Base-by-base conservation (phyloP, 163 green algal species). In the Volvox carteri region DNA sequence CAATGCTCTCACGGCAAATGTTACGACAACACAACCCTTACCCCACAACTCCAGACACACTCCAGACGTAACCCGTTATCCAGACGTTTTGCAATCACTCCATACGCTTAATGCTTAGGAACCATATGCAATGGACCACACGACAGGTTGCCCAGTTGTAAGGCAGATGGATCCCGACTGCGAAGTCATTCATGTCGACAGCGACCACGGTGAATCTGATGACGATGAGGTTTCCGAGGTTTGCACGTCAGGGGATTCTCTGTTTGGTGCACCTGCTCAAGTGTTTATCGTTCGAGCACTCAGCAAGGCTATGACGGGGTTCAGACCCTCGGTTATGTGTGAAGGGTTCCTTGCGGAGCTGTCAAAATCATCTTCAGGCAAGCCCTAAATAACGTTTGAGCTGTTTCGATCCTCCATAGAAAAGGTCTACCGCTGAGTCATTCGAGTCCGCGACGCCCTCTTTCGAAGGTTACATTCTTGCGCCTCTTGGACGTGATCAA, bases 271-370 rank as follows among this genome's bases (percentile, higher is more conserved):
- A 25, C 73, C 73, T 7, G 21, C 23, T 19, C 77, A 85, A 56
- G 77, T 85, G 5, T 85, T 85, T 54, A 62, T 85, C 19, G 77
- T 85, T 7, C 37, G 37, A 21, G 52, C 21, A 2, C 52, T 85
- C 23, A 74, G 52, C 35, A 73, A 74, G 14, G 77, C 77, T 18
- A 56, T 62, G 35, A 74, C 35, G 14, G 77, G 77, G 12, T 85
- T 74, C 25, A 39, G 77, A 37, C 77, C 77, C 25, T 85, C 77
- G 3, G 77, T 85, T 3, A 85, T 44, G 37, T 85, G 77, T 23
- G 77, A 85, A 16, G 77, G 77, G 25, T 56, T 39, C 37, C 77
- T 85, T n/a, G 77, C 77, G 77, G 77, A 85, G 23, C 16, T 85
- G 23, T 80, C 73, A 25, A 80, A 44, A 42, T 56, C 73, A 42